Base-by-base conservation (phyloP, 805 yeast genomes). In the Lipomyces mesembrius region DNA sequence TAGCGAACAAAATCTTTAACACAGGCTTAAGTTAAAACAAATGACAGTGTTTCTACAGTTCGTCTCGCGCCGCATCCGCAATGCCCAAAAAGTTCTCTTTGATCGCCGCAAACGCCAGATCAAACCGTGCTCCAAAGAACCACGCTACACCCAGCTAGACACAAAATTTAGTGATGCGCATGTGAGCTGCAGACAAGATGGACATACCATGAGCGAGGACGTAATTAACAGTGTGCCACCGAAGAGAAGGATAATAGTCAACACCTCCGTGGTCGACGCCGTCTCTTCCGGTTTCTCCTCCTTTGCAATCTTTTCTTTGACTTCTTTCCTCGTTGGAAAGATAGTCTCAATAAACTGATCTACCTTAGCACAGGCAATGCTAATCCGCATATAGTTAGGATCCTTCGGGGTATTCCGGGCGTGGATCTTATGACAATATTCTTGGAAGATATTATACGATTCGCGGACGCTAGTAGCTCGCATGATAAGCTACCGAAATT, bases 371-470 rank as follows among this genome's bases (percentile, higher is more conserved):
- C 97, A 90, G 71, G 86, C 85, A 71, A 91, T 86, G 73, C 96
- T 96, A 72, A 95, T 85, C 67, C 87, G 85, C 75, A 93, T 82
- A 79, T 91, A 94, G 80, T 89, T 89, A 69, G 97, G 96, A 80
- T 94, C 98, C 49, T 83, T 80, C 39, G 93, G 95, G 14, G 85
- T 83, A 59, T 94, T 86, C 78, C 88, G 87, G 71, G 87, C 88
- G 78, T 93, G 95, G 74, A 95, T 92, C 61, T 81, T 82, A 75
- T 89, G 86, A 61, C 90, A 79, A 77, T 91, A 92, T 20, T 85
- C 80, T 72, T 88, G 84, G 83, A 95, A 94, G 55, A 94, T 85
- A n/a, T 82, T 82, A 62, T 88, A 88, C 51, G 91, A 92, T 8
- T 90, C 91, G 55, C 86, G 86, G 77, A 91, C 85, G 4, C 92